Evolutionary conservation across 2,329 filamentous ascomycete genomes (phyloP), one percentile per base, ranked within the genome.

Genomic region (Cadophora gregata): DNA sequence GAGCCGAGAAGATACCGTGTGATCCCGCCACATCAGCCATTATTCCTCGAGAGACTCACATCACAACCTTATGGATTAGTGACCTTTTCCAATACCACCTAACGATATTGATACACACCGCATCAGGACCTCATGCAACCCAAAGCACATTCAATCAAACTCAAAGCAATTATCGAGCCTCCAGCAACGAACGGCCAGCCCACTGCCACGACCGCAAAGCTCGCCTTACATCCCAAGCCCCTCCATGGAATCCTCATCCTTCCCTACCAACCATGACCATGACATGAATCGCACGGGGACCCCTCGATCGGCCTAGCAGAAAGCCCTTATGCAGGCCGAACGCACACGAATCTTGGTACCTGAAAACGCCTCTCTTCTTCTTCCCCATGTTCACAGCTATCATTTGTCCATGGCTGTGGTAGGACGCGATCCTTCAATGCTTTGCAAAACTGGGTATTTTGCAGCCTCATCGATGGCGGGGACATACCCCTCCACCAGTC

Each of bases 251-350:
- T 19, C n/a, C 12, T 24, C 21, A 12, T 27, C 16, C 36, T 36
- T 29, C 33, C 31, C 36, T 45, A 42, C 33, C 24, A 59, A 59
- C 21, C 33, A 59, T 42, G 24, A 19, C 24, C 48, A 47, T 47
- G 21, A 14, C 55, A 58, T 58, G 55, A 58, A 42, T 58, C 55
- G 55, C 55, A 58, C 55, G 55, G 55, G 25, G 50, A 53, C 50
- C 55, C 10, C 36, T 21, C 29, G 53, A 58, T 58, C 55, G 31
- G 55, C 55, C 55, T 38, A 58, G 33, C 55, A 58, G 55, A 58
- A 58, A 58, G 55, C 55, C 55, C 31, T 58, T 36, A 38, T 58
- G 55, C 55, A 58, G 55, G 33, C 31, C 33, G 8, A 25, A 58
- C 12, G 31, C 55, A 58, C 55, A 38, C 14, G 21, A 42, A 58